These are phyloP conservation scores for Penstemon newberryi DNA, from an alignment of 257 asterid species.

Conservation along the genomic window DNA sequence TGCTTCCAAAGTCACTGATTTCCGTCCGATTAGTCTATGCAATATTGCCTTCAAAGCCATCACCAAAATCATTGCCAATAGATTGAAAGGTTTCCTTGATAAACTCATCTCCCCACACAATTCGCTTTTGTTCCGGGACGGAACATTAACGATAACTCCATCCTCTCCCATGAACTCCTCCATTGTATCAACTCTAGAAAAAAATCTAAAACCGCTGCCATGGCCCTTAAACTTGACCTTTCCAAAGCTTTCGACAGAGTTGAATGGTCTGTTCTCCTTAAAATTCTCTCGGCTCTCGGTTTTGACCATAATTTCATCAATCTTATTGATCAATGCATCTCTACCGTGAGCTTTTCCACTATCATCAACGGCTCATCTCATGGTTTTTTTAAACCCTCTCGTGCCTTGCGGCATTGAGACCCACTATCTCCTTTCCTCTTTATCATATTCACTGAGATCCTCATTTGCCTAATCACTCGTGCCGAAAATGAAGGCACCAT, in stretches of 20 bases:
- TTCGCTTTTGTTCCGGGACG: background rate
- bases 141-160: background rate
- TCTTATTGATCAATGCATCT: background rate
- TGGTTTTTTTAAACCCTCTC: background rate
- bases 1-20: background rate
- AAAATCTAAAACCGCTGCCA: background rate
- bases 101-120: background rate
- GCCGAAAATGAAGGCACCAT: background rate
- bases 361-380: background rate
- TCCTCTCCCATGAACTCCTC: background rate
- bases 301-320: background rate
- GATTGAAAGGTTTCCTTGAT: background rate
- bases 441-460: background rate
- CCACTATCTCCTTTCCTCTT: background rate
- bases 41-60: background rate
- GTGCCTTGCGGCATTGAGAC: background rate
- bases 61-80: background rate
- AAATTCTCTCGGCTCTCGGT: background rate
- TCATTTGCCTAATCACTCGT: background rate
- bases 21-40: background rate
- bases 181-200: background rate
- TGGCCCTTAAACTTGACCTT: background rate
- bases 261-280: background rate
- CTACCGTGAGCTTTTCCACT: background rate
- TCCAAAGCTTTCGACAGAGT: background rate